Evolutionary conservation across 768 basidiomycete genomes (phyloP).

Genomic region (Nidularia pulvinata): DNA sequence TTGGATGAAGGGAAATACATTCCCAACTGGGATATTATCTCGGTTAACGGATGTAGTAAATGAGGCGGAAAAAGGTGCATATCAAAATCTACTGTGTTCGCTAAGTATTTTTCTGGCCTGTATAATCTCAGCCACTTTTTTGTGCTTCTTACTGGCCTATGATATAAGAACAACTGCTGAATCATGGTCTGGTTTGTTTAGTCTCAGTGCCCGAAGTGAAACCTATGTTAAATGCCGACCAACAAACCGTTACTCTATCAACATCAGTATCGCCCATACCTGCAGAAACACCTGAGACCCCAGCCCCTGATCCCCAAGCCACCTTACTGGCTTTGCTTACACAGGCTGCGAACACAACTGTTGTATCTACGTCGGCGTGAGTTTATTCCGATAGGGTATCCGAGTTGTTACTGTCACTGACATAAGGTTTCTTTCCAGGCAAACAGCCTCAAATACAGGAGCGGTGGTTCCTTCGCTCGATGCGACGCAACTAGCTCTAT

Average conservation of each 20-base stretch:
- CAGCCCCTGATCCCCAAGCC: slow-evolving; percentile 52
- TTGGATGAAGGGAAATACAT: slow-evolving; percentile 91
- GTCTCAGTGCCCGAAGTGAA: slow-evolving; percentile 58
- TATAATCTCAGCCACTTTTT: slow-evolving; percentile 66
- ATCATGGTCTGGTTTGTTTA: slow-evolving; percentile 59
- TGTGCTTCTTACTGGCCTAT: slow-evolving; percentile 33
- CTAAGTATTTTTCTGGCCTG: slow-evolving; percentile 74
- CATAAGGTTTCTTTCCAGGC: slow-evolving; percentile 32
- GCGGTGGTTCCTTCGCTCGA: slow-evolving; percentile 36
- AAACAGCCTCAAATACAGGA: slow-evolving; percentile 61
- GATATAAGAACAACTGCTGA: slow-evolving; percentile 69
- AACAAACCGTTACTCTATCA: slow-evolving; percentile 31
- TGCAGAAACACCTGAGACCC: slow-evolving; percentile 17
- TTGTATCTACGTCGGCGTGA: slow-evolving; percentile 34
- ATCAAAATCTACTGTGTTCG: slow-evolving; percentile 69
- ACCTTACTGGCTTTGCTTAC: slow-evolving; percentile 69
- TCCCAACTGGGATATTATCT: slow-evolving; percentile 74
- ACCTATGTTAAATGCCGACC: slow-evolving; percentile 28
- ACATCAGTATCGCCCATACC: slow-evolving; percentile 20
- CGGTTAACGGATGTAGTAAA: slow-evolving; percentile 72
- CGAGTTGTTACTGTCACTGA: too few species aligned
- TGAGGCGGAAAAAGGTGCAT: slow-evolving; percentile 86
- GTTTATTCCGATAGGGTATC: slow-evolving; percentile 11
- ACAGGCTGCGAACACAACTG: slow-evolving; percentile 55
- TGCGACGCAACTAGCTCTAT: slow-evolving; percentile 61